phyloP scores from a whole-genome alignment of 805 yeast species.

The Metschnikowia cerradonensis region DNA sequence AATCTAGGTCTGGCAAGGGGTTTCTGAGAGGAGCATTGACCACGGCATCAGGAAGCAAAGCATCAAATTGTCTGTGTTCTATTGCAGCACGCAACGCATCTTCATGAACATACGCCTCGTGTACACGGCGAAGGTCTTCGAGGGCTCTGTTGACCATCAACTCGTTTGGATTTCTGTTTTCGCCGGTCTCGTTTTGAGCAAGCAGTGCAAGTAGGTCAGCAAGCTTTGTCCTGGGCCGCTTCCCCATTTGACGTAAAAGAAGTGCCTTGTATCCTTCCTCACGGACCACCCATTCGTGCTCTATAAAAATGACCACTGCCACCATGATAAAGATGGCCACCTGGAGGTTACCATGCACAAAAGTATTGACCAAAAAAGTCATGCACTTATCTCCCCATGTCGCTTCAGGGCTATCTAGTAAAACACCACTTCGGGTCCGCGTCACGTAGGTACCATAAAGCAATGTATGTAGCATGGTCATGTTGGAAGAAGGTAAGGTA shows the following conservation, averaged over 20 bases:
- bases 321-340: constrained; percentile 38
- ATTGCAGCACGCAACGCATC: constrained; percentile 13
- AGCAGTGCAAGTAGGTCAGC: constrained; percentile 29
- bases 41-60: constrained; percentile 1
- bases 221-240: constrained; percentile 42
- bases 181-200: constrained; percentile 3
- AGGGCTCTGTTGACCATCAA: constrained; percentile 14
- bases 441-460: constrained; percentile 34
- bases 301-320: constrained; percentile 48
- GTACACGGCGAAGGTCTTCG: constrained; percentile 14
- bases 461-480: constrained; percentile 28
- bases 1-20: background rate
- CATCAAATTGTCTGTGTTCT: constrained; percentile 10
- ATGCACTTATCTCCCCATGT: constrained; percentile 18
- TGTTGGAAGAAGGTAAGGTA: constrained; percentile 38
- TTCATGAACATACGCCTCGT: constrained; percentile 7
- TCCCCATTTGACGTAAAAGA: constrained; percentile 57
- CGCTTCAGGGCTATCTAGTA: constrained; percentile 9
- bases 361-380: constrained; percentile 29
- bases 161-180: background rate
- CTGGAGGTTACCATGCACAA: constrained; percentile 36
- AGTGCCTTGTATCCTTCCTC: constrained; percentile 66
- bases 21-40: background rate
- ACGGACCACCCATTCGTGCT: constrained; percentile 66
- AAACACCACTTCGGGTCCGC: constrained; percentile 9